Conservation (phyloP, 2,329 filamentous ascomycete genomes). For the Hypoxylon sp. region DNA sequence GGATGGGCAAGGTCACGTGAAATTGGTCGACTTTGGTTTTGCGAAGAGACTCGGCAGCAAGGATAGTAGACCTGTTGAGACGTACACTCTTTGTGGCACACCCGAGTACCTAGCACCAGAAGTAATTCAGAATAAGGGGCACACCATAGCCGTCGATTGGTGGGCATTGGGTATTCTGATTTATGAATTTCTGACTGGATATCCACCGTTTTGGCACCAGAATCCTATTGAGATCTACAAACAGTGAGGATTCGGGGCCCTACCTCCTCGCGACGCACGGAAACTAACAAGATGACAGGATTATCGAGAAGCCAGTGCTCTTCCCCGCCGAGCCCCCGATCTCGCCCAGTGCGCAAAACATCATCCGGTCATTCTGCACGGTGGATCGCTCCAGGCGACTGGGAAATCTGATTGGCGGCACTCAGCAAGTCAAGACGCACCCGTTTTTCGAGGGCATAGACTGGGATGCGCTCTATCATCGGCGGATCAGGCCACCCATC, state of each 20-base stretch:
- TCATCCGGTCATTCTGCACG: constrained; percentile 83
- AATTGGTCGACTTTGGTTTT: constrained; percentile 88
- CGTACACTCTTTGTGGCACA: constrained; percentile 86
- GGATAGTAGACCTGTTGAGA: constrained; percentile 71
- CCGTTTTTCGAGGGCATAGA: constrained; percentile 80
- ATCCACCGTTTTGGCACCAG: constrained; percentile 89
- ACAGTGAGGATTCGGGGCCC: constrained; percentile 64
- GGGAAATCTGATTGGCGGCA: constrained; percentile 83
- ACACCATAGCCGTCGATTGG: constrained; percentile 85
- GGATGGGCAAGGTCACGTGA: constrained; percentile 83
- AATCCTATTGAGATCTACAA: constrained; percentile 92
- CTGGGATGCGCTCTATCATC: constrained; percentile 80
- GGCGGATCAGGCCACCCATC: constrained; percentile 77
- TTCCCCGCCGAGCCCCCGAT: constrained; percentile 78
- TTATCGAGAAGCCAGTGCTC: constrained; percentile 81
- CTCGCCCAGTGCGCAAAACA: constrained; percentile 77
- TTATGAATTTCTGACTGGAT: constrained; percentile 87
- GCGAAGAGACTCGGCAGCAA: constrained; percentile 80
- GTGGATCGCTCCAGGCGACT: constrained; percentile 83
- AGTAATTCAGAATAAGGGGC: constrained; percentile 86
- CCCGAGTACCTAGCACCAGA: constrained; percentile 88
- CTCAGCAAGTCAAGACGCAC: constrained; percentile 79
- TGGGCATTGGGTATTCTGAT: constrained; percentile 88
- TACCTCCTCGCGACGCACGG: neutral
- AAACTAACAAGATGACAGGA: constrained; percentile 63